Percentiles rank a stretch among this genome's conserved stretches.
phyloP scores from a whole-genome alignment of 169 alveolate genomes.

The Plasmodium gaboni region DNA sequence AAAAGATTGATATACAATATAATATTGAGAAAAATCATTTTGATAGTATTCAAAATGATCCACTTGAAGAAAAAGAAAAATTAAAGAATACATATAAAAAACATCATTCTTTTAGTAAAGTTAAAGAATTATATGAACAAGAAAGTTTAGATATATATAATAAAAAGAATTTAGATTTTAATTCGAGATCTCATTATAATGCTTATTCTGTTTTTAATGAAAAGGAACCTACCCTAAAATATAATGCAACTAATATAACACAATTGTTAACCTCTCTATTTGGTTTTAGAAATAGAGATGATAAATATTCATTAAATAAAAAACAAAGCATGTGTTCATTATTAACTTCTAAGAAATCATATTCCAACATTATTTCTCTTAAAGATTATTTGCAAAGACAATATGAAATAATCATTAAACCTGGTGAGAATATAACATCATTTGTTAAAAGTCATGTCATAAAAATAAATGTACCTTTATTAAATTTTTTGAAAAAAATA shows the following conservation, averaged over 20 bases:
- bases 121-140: too few relatives aligned
- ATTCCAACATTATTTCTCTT: constrained; percentile 36
- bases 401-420: constrained; percentile 52
- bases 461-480: constrained; percentile 34
- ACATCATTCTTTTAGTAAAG: too few relatives aligned
- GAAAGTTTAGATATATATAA: constrained; percentile 3
- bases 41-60: neutral
- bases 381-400: constrained; percentile 75
- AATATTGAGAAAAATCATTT: too few relatives aligned
- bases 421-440: constrained; percentile 31
- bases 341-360: constrained; percentile 31
- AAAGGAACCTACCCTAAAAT: constrained; percentile 65
- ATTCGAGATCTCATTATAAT: constrained; percentile 42
- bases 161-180: constrained; percentile 28
- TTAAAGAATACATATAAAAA: neutral
- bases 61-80: neutral
- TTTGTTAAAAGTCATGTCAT: constrained; percentile 54
- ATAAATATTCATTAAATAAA: constrained; percentile 58
- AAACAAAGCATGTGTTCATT: constrained; percentile 49
- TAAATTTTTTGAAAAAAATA: constrained; percentile 46
- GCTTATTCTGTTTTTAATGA: constrained; percentile 36
- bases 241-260: constrained; percentile 66
- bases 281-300: constrained; percentile 71
- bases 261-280: constrained; percentile 60
- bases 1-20: too few relatives aligned